Percentiles rank a stretch among this genome's conserved stretches.
These are phyloP conservation scores for Podaxis carcinomalis DNA, from an alignment of 768 basidiomycete genomes.

Conservation along the genomic window DNA sequence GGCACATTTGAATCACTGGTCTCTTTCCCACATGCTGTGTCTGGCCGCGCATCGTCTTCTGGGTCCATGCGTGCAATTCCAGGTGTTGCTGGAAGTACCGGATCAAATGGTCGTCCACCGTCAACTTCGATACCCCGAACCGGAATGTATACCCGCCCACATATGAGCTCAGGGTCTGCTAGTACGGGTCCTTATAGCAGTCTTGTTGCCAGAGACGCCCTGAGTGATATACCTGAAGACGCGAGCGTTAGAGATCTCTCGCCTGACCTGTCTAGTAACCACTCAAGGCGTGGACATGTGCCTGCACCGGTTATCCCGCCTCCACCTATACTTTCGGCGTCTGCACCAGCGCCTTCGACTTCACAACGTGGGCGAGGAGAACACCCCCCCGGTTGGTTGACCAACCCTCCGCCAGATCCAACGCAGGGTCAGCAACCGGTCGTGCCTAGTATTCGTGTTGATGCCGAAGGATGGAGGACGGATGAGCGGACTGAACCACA, in stretches of 20 bases:
- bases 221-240: constrained; percentile 11
- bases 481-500: neutral
- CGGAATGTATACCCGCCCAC: neutral
- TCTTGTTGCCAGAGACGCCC: neutral
- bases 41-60: neutral
- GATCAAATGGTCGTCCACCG: neutral
- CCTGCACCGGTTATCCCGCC: neutral
- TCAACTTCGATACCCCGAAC: neutral
- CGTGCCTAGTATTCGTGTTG: constrained; percentile 1
- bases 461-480: neutral
- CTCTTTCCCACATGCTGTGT: neutral
- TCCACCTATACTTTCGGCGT: neutral
- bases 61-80: neutral
- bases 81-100: neutral
- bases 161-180: neutral
- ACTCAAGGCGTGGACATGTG: neutral
- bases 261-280: neutral
- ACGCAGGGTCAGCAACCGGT: neutral
- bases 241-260: neutral
- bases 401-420: neutral
- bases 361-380: neutral
- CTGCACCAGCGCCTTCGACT: neutral
- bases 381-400: neutral
- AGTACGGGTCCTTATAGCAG: neutral
- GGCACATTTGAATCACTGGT: constrained; percentile 1